phyloP scores from a whole-genome alignment of 768 basidiomycete genomes.

The Paxillus rubicundulus region DNA sequence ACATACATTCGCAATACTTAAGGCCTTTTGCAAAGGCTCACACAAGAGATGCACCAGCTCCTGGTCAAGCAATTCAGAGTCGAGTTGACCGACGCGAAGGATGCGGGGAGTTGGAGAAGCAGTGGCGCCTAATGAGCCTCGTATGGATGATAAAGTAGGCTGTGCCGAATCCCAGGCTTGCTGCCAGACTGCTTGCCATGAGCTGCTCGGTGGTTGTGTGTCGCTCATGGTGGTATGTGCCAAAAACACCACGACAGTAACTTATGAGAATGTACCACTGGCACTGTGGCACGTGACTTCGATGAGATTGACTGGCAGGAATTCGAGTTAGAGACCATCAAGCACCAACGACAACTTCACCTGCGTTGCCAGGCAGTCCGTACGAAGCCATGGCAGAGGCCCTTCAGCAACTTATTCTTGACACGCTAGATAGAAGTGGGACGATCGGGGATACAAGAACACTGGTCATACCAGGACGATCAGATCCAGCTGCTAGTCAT shows the following conservation, averaged over 20 bases:
- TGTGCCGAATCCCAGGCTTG: slow-evolving; percentile 64
- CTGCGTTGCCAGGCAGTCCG: slow-evolving; percentile 4
- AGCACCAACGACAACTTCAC: neutral
- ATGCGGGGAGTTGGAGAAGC: slow-evolving; percentile 43
- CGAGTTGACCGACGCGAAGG: slow-evolving; percentile 85
- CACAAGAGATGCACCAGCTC: slow-evolving; percentile 80
- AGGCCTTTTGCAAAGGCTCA: slow-evolving; percentile 74
- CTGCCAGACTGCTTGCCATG: slow-evolving; percentile 46
- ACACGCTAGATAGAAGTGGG: slow-evolving; percentile 57
- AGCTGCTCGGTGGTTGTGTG: slow-evolving; percentile 2
- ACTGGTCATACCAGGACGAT: slow-evolving; percentile 64
- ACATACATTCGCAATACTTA: slow-evolving; percentile 66
- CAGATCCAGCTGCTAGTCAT: slow-evolving; percentile 53
- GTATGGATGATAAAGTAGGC: slow-evolving; percentile 49
- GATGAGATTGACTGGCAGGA: slow-evolving; percentile 18
- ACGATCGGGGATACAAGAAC: slow-evolving; percentile 67
- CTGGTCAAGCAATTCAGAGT: slow-evolving; percentile 86
- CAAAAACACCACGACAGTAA: too few relatives aligned
- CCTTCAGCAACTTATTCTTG: slow-evolving; percentile 77
- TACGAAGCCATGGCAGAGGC: slow-evolving; percentile 60
- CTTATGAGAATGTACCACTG: too few relatives aligned
- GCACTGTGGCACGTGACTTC: too few relatives aligned
- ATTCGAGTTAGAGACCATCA: neutral
- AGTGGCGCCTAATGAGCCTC: slow-evolving; percentile 35
- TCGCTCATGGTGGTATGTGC: slow-evolving; percentile 14